A percentile compares a stretch with the other conserved stretches of the same genome.
Conservation (phyloP, 352 stramenopile genomes). For the Globisporangium lucens region DNA sequence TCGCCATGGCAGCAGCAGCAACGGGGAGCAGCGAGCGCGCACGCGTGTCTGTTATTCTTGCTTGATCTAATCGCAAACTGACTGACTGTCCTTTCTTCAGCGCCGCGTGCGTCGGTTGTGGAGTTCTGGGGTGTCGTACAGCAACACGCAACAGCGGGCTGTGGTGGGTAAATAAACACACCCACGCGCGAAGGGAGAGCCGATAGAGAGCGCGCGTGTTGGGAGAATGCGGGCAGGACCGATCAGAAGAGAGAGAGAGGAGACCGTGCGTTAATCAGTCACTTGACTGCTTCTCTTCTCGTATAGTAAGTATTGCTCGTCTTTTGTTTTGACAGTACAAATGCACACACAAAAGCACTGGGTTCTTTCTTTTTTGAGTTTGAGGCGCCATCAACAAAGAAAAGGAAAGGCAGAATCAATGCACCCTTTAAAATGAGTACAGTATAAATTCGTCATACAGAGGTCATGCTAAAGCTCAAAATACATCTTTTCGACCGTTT, state of each 20-base stretch:
- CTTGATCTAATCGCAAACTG: background rate
- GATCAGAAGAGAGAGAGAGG: background rate
- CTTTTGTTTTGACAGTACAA: background rate
- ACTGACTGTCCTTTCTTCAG: background rate
- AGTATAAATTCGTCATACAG: background rate
- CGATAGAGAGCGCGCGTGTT: background rate
- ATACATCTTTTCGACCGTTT: background rate
- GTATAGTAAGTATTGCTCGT: background rate
- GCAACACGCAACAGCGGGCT: background rate
- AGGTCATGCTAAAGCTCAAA: background rate
- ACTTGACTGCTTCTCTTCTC: background rate
- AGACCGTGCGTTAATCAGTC: background rate
- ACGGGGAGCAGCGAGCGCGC: background rate
- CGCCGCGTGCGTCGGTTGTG: background rate
- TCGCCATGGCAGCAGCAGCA: background rate
- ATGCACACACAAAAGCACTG: background rate
- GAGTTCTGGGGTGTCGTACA: background rate
- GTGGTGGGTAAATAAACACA: constrained; percentile 1
- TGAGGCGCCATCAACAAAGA: background rate
- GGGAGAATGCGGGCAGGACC: background rate
- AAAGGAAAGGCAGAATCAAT: background rate
- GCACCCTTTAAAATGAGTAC: background rate
- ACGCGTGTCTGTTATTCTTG: background rate
- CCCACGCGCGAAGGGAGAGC: background rate
- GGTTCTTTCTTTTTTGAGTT: background rate